Conservation (phyloP, 2,329 filamentous ascomycete genomes). For the Lasiodiplodia citricola region DNA sequence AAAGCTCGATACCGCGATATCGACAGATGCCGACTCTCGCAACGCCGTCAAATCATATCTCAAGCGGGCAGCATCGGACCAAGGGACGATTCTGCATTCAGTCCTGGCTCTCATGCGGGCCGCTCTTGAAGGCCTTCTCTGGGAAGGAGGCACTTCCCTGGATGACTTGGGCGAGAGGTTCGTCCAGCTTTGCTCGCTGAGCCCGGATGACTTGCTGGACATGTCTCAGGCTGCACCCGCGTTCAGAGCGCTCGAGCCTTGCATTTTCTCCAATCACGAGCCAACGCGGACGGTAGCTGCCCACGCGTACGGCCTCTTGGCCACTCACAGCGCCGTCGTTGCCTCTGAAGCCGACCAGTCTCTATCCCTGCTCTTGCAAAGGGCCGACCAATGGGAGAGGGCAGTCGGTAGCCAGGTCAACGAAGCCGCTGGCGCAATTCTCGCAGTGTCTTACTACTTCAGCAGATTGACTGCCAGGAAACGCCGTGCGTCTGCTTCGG, state of each 20-base stretch:
- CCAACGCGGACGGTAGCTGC: slow-evolving; percentile 70
- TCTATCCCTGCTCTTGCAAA: slow-evolving; percentile 54
- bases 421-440: slow-evolving; percentile 64
- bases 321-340: slow-evolving; percentile 62
- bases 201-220: slow-evolving; percentile 54
- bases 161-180: slow-evolving; percentile 56
- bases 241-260: slow-evolving; percentile 59
- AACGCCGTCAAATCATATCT: slow-evolving; percentile 61
- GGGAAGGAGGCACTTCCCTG: slow-evolving; percentile 46
- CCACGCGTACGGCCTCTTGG: slow-evolving; percentile 76
- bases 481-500: slow-evolving; percentile 35
- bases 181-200: slow-evolving; percentile 60
- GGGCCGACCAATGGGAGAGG: slow-evolving; percentile 59
- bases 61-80: slow-evolving; percentile 27
- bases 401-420: slow-evolving; percentile 66
- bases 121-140: slow-evolving; percentile 52
- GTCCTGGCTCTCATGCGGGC: slow-evolving; percentile 50
- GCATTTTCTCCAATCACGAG: slow-evolving; percentile 74
- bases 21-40: slow-evolving; percentile 71
- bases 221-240: slow-evolving; percentile 39
- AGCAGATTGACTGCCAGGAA: slow-evolving; percentile 62
- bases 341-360: slow-evolving; percentile 49
- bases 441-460: slow-evolving; percentile 63
- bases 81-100: slow-evolving; percentile 31
- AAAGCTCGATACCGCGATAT: slow-evolving; percentile 73